Percentiles rank a stretch among this genome's conserved stretches.
Conservation (phyloP, 1,284 basidiomycete species). For the Stereum hirsutum region DNA sequence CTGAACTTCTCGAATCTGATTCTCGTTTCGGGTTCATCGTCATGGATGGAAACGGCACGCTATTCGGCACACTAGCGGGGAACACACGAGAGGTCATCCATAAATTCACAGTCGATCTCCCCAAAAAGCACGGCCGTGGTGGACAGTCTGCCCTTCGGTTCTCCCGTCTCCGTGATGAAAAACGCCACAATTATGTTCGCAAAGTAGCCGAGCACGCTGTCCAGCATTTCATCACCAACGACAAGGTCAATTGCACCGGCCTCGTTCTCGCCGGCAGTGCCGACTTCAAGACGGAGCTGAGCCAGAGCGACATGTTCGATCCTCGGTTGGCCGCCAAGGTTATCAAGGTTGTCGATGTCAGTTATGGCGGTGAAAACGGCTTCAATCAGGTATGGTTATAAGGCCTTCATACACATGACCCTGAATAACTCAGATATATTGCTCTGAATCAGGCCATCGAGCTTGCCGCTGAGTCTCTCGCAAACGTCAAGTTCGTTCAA, state of each 20-base stretch:
- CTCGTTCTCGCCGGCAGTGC: constrained; percentile 97
- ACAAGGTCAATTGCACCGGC: constrained; percentile 97
- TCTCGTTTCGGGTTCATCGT: constrained; percentile 99
- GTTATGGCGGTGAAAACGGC: constrained; percentile 98
- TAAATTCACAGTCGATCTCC: constrained; percentile 98
- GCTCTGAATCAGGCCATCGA: constrained; percentile 74
- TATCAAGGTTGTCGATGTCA: constrained; percentile 97
- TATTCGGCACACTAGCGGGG: constrained; percentile 93
- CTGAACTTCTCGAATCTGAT: constrained; percentile 95
- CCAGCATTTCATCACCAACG: constrained; percentile 96
- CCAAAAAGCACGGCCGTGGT: constrained; percentile 99
- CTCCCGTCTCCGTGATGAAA: constrained; percentile 98
- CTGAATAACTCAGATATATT: not conserved
- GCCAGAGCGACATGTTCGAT: constrained; percentile 97
- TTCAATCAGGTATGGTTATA: constrained; percentile 77
- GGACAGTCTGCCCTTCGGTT: constrained; percentile 99
- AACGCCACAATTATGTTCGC: constrained; percentile 98
- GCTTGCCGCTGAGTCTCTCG: constrained; percentile 89
- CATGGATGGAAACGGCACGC: constrained; percentile 97
- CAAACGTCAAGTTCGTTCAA: constrained; percentile 99
- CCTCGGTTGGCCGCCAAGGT: constrained; percentile 80
- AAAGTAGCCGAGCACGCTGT: constrained; percentile 97
- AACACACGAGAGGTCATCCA: constrained; percentile 97
- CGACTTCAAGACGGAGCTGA: constrained; percentile 98
- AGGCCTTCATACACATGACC: not conserved